Base-by-base conservation (phyloP, 495 filamentous ascomycete genomes). In the Immersiella caudata region DNA sequence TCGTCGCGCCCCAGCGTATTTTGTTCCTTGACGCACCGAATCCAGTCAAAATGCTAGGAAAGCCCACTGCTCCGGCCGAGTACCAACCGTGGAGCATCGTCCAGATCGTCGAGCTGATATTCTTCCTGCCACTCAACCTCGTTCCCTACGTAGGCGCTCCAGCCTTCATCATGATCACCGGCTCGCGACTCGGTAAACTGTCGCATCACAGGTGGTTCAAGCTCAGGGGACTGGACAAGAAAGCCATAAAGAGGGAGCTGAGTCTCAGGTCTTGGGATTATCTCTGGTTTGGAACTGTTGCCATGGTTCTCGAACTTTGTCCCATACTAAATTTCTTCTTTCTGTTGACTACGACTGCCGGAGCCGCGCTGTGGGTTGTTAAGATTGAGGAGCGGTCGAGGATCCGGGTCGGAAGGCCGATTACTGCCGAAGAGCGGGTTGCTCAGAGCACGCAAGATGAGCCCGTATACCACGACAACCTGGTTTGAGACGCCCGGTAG, bases 251-350 rank as follows among this genome's bases (percentile, higher is more conserved):
- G 72, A 76, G 80, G 58, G 92, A 89, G 71, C 79, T 95, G 14
- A 74, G 83, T 60, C 83, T 64, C 80, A 91, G 83, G 85, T 85
- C 66, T 78, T 92, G 93, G 94, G 83, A 82, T 74, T 89, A 84
- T 67, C 76, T 81, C 24, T 85, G 85, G 79, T 87, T 89, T 61
- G 87, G 77, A 12, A 82, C 83, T 0, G 75, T 86, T 11, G 85
- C 85, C 57, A 82, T 89, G 74, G 58, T 84, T 14, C 72, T 88
- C 5, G 81, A 97, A 74, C 87, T 97, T 70, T 80, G 97, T 2
- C 95, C 95, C 1, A 79, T 97, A 54, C 82, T 89, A 18, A 93
- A 90, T n/a, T 91, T 97, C 68, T 87, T 93, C 68, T 97, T 97
- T 75, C 83, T 95, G 24, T 88, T 96, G 69, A 97, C 93, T 0